Base-by-base conservation (phyloP, 805 yeast species). In the Wickerhamomyces tratensis region DNA sequence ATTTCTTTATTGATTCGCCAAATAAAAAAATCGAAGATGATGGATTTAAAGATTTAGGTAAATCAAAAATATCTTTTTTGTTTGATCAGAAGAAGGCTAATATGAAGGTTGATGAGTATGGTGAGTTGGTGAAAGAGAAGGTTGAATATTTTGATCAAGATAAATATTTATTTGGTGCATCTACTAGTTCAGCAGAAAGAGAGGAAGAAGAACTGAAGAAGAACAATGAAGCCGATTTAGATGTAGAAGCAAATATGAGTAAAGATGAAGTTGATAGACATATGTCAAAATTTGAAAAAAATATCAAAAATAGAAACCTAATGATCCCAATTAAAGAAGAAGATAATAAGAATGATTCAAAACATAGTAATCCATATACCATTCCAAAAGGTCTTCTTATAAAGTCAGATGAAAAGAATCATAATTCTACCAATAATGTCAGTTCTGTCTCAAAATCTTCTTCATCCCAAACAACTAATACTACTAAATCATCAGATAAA, bases 141-240 rank as follows among this genome's bases (percentile, higher is more conserved):
- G 7, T 37, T n/a, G 40, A 38, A n/a, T 38, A 38, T 31, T 38
- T 31, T 38, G 40, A 38, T 8, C 40, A 34, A 15, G 40, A 38
- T 20, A 38, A 33, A n/a, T 38, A 31, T 14, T 31, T 38, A 13
- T 38, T 38, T 38, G 36, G 11, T 29, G 9, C 39, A 38, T 20
- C 36, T 38, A 10, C 27, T 33, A 14, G 5, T 30, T 7, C 13
- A 5, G 29, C 39, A 13, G 15, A 12, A 12, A 14, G 6, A 25
- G 20, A 25, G n/a, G 38, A 20, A 7, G 38, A 36, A 25, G n/a
- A 25, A 20, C 20, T 20, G 20, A 20, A 20, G 20, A 20, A 20
- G 20, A 20, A 20, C 20, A 20, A 4, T 20, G 20, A 20, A 20
- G 4, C 20, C 4, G 20, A 20, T 20, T 20, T 20, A 20, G 20